Conservation (phyloP, 1,139 yeast genomes). For the Magnusiomyces suaveolens region DNA sequence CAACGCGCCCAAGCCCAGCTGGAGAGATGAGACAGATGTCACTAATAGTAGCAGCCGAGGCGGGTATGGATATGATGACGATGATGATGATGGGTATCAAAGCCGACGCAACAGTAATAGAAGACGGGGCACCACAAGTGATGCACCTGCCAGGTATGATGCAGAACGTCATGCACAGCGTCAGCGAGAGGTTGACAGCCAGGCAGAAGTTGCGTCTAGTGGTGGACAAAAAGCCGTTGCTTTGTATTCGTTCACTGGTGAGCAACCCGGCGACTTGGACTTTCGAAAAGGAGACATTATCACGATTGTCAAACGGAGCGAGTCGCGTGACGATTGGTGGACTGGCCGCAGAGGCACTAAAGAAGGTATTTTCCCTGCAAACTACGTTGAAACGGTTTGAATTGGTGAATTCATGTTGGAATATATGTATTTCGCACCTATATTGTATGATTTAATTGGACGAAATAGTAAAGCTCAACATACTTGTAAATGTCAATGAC, state of each 20-base stretch:
- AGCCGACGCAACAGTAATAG: slow-evolving; percentile 1
- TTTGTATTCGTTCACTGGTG: slow-evolving; percentile 77
- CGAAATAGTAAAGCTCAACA: too few species aligned
- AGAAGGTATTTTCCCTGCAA: slow-evolving; percentile 95
- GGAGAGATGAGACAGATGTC: slow-evolving; percentile 10
- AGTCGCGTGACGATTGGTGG: slow-evolving; percentile 97
- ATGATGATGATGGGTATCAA: slow-evolving; percentile 5
- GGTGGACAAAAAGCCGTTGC: slow-evolving; percentile 79
- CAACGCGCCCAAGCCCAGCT: slow-evolving; percentile 42
- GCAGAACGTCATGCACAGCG: slow-evolving; percentile 19
- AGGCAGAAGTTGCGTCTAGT: slow-evolving; percentile 20
- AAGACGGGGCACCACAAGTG: slow-evolving; percentile 9
- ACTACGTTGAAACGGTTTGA: slow-evolving; percentile 71
- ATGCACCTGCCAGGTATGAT: slow-evolving; percentile 18
- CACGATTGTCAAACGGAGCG: slow-evolving; percentile 73
- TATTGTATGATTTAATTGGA: too few species aligned
- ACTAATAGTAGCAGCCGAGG: slow-evolving; percentile 8
- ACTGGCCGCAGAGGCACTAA: slow-evolving; percentile 76
- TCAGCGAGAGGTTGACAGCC: slow-evolving; percentile 19
- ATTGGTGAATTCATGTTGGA: not conserved
- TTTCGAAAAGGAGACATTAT: slow-evolving; percentile 95
- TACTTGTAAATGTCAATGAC: too few species aligned
- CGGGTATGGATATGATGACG: slow-evolving; percentile 26
- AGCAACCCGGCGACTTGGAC: slow-evolving; percentile 81
- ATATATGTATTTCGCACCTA: too few species aligned